A percentile compares a stretch with the other conserved stretches of the same genome.
These are phyloP conservation scores for Neofusicoccum ribis DNA, from an alignment of 2,329 filamentous ascomycete species.

Conservation along the genomic window DNA sequence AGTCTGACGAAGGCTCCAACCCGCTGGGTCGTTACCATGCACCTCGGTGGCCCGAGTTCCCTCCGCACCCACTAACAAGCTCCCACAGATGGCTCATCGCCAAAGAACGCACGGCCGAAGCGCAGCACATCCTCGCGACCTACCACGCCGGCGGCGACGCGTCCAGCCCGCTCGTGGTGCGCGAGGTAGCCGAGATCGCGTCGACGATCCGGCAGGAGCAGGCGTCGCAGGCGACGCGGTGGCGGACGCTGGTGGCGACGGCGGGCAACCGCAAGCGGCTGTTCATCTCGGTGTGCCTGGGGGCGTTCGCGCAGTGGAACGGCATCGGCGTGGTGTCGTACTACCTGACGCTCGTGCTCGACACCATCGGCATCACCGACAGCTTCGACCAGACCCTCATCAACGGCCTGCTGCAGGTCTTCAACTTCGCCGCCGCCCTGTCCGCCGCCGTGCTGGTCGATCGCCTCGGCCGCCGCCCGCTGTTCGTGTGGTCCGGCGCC, in stretches of 20 bases:
- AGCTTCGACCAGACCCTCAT: slow-evolving; percentile 41
- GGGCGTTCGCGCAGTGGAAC: slow-evolving; percentile 60
- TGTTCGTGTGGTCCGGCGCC: slow-evolving; percentile 38
- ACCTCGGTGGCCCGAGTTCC: too few relatives aligned
- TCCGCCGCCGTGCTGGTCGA: slow-evolving; percentile 37
- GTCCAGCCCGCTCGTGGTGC: neutral
- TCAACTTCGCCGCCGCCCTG: slow-evolving; percentile 18
- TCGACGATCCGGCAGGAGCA: slow-evolving; percentile 6
- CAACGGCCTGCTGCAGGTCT: slow-evolving; percentile 44
- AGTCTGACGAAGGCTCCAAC: too few relatives aligned
- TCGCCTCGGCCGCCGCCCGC: slow-evolving; percentile 33
- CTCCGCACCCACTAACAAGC: slow-evolving; percentile 31
- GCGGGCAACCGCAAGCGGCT: slow-evolving; percentile 56
- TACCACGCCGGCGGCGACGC: slow-evolving; percentile 53
- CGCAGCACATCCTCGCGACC: slow-evolving; percentile 53
- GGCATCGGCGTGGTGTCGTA: slow-evolving; percentile 54
- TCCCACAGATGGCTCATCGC: slow-evolving; percentile 56
- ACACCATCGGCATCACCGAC: slow-evolving; percentile 38
- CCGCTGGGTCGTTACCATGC: too few relatives aligned
- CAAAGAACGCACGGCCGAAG: slow-evolving; percentile 55
- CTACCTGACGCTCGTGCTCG: slow-evolving; percentile 37
- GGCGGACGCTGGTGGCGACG: slow-evolving; percentile 13
- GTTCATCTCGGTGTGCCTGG: slow-evolving; percentile 53
- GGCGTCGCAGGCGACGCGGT: neutral
- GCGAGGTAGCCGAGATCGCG: slow-evolving; percentile 13